These are phyloP conservation scores for Lobosporangium transversale DNA, from an alignment of 192 early-diverging fungal genomes.

Conservation along the genomic window DNA sequence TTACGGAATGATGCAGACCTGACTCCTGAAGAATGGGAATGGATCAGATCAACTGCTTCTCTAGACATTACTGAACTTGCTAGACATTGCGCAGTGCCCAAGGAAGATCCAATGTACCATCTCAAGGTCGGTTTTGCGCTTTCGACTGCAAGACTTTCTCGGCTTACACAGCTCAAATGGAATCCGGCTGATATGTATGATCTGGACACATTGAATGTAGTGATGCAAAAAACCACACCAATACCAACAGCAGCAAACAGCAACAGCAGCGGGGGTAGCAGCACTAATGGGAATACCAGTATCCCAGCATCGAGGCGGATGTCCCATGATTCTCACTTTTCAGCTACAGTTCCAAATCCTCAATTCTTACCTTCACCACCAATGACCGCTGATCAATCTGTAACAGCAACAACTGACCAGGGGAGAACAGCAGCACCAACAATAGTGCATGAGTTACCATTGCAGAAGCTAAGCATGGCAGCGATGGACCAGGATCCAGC, in stretches of 20 bases:
- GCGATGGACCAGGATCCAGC: conserved; percentile 42
- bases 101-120: conserved; percentile 46
- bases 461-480: conserved; percentile 1
- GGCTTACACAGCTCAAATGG: conserved; percentile 44
- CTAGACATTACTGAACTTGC: conserved; percentile 20
- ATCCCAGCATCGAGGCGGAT: neutral
- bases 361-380: neutral
- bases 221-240: too few relatives aligned
- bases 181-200: conserved; percentile 41
- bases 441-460: neutral
- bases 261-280: neutral
- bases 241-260: too few relatives aligned
- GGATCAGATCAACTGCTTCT: conserved; percentile 50
- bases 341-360: neutral
- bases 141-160: conserved; percentile 24
- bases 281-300: neutral
- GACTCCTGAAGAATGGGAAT: conserved; percentile 52
- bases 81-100: conserved; percentile 25
- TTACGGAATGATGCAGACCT: conserved; percentile 45
- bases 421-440: too few relatives aligned
- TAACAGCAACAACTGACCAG: too few relatives aligned
- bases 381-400: neutral
- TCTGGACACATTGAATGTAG: conserved; percentile 34
- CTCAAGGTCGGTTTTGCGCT: conserved; percentile 45
- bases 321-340: neutral